phyloP scores from a whole-genome alignment of 257 asterid genomes.

The Voacanga thouarsii region DNA sequence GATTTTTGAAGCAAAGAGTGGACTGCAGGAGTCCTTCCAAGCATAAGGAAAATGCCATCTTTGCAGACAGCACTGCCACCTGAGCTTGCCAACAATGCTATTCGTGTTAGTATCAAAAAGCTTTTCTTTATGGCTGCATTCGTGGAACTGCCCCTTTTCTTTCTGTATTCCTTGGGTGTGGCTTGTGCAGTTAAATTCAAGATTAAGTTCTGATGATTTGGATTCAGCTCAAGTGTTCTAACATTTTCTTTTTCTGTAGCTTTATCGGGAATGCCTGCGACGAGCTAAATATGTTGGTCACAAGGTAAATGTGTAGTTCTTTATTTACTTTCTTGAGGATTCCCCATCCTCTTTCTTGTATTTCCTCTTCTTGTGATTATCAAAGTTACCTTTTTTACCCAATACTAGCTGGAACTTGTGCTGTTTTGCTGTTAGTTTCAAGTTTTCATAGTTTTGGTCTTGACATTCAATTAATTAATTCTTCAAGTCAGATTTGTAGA shows the following conservation, averaged over 20 bases:
- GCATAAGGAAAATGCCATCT: slow-evolving; percentile 56
- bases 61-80: slow-evolving; percentile 92
- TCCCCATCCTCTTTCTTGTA: slow-evolving; percentile 8
- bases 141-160: not conserved
- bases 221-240: not conserved
- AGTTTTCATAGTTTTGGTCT: not conserved
- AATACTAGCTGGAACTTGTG: not conserved
- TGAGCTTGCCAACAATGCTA: slow-evolving; percentile 83
- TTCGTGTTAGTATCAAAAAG: slow-evolving; percentile 51
- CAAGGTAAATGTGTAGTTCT: slow-evolving; percentile 39
- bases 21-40: not conserved
- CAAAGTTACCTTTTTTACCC: not conserved
- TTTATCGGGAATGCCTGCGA: slow-evolving; percentile 84
- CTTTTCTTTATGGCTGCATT: not conserved
- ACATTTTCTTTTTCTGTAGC: slow-evolving; percentile 43
- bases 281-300: slow-evolving; percentile 88
- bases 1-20: not conserved
- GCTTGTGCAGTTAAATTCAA: slow-evolving; percentile 4
- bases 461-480: not conserved
- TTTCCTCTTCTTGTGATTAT: not conserved
- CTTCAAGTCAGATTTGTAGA: too few relatives aligned
- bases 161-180: too few relatives aligned
- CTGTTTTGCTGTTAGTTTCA: slow-evolving; percentile 3
- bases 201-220: not conserved
- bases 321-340: not conserved